Base-by-base conservation (phyloP, 2,329 filamentous ascomycete genomes). In the Fusarium sp. region DNA sequence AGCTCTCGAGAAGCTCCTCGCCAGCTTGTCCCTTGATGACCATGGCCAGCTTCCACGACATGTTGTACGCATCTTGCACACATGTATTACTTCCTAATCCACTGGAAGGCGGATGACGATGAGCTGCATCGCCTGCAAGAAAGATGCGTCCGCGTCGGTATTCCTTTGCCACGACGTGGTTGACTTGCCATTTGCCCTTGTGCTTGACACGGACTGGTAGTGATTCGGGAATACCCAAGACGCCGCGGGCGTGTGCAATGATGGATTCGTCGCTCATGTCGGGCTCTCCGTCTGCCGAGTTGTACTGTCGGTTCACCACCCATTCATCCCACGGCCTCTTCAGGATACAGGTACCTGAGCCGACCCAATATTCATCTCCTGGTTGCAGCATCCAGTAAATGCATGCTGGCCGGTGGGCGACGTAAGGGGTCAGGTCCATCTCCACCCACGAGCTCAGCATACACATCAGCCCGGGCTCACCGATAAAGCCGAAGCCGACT, bases 11-110 rank as follows among this genome's bases (percentile, higher is more conserved):
- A 0, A 88, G 75, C 2, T 72, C 70, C 2, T 78, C 77, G 1
- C 77, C 76, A 1, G 85, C 83, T 55, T 68, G 64, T 1, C 73
- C 73, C n/a, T 65, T 79, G 40, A 76, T 51, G 7, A 87, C 86
- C 64, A 85, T 85, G 2, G 85, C 83, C 12, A 89, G 80, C 67
- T 89, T 89, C 87, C 87, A 89, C 5, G 86, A 86, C 1, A 89
- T 81, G 71, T 89, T 89, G 76, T 84, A 88, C 1, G 87, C 86
- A 71, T 89, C 87, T 74, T 88, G 86, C 35, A 89, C 86, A 69
- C 88, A 90, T 1, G 88, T 90, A 74, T 90, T 90, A 42, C 85
- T 87, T 5, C 88, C 88, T 0, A 90, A 82, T 0, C 87, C 89
- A 74, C 89, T 88, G 17, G 86, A 81, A 0, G 89, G 89, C 1